A percentile compares a stretch with the other conserved stretches of the same genome.
Conservation (phyloP, 2,329 filamentous ascomycete genomes). For the Zasmidium angulare region DNA sequence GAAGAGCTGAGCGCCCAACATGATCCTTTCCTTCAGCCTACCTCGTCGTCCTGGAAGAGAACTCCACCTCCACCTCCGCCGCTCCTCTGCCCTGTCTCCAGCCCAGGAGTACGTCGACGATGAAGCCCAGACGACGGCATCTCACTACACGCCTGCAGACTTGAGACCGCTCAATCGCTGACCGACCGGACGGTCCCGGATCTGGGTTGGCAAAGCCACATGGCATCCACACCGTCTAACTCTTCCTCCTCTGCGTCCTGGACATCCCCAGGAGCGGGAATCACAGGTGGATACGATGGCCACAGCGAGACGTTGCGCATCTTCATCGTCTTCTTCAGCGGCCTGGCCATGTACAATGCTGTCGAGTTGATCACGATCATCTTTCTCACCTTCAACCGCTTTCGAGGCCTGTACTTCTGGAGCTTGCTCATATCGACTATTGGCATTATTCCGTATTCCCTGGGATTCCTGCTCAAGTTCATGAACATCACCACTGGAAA, state of each 20-base stretch:
- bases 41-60: background rate
- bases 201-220: background rate
- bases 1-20: background rate
- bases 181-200: too few species aligned
- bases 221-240: conserved; percentile 3
- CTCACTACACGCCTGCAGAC: background rate
- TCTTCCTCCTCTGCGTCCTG: conserved; percentile 19
- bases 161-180: too few species aligned
- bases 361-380: conserved; percentile 39
- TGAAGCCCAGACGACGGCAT: background rate
- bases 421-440: conserved; percentile 44
- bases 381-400: conserved; percentile 49
- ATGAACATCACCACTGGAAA: conserved; percentile 38
- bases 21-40: background rate
- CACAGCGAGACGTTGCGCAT: conserved; percentile 28
- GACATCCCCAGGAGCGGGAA: conserved; percentile 30
- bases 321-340: conserved; percentile 32
- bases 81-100: background rate
- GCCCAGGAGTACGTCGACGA: background rate
- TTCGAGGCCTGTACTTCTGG: conserved; percentile 52
- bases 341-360: conserved; percentile 34
- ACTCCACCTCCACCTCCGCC: too few species aligned
- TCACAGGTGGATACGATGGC: conserved; percentile 30
- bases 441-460: conserved; percentile 48
- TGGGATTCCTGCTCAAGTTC: conserved; percentile 50